phyloP scores from a whole-genome alignment of 106 monocot species.

The Posidonia australis region DNA sequence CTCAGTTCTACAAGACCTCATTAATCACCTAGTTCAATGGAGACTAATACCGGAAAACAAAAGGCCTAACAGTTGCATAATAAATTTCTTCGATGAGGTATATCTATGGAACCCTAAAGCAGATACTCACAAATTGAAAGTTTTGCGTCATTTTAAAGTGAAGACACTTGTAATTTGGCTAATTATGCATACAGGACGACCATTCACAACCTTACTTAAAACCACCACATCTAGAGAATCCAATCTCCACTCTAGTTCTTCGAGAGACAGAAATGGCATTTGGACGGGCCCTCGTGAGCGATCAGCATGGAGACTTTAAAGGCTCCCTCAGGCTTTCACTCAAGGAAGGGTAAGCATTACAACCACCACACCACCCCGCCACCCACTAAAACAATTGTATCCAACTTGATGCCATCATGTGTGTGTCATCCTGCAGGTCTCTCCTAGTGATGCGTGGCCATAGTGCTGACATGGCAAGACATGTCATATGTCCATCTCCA shows the following conservation, averaged over 20 bases:
- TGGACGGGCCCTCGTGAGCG: slow-evolving; percentile 52
- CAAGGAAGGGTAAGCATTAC: slow-evolving; percentile 66
- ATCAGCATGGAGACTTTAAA: slow-evolving; percentile 59
- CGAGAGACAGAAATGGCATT: slow-evolving; percentile 70
- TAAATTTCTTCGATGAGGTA: slow-evolving; percentile 99
- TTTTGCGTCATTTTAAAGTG: no score
- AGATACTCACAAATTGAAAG: no score
- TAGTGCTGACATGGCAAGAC: slow-evolving; percentile 93
- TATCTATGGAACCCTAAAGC: neutral
- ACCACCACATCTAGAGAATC: slow-evolving; percentile 87
- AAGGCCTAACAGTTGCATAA: slow-evolving; percentile 85
- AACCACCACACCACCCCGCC: no score
- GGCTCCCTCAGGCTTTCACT: slow-evolving; percentile 70
- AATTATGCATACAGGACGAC: slow-evolving; percentile 50
- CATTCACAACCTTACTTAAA: slow-evolving; percentile 92
- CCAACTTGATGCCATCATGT: neutral
- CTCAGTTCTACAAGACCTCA: slow-evolving; percentile 40
- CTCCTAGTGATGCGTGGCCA: slow-evolving; percentile 95
- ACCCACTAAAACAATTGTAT: no score
- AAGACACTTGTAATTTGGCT: neutral
- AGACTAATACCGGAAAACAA: slow-evolving; percentile 70
- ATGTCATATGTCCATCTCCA: slow-evolving; percentile 71
- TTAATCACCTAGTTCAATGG: slow-evolving; percentile 86
- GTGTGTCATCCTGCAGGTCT: slow-evolving; percentile 36
- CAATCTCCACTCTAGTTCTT: slow-evolving; percentile 76